These are phyloP conservation scores for Cladosporium cucumerinum DNA, from an alignment of 2,329 filamentous ascomycete genomes.

Conservation along the genomic window DNA sequence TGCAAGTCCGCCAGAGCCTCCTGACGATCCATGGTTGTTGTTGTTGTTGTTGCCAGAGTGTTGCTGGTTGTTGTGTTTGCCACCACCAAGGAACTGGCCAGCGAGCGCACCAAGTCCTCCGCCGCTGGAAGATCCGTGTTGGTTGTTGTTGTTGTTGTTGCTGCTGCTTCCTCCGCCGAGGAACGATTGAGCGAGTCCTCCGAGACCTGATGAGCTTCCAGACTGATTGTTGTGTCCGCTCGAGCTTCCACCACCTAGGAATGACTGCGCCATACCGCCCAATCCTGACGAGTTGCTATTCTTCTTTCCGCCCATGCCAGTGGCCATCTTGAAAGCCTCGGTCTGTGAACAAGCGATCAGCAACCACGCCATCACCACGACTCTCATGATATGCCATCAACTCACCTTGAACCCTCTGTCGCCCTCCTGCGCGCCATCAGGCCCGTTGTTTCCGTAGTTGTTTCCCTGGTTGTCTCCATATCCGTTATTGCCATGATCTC, in stretches of 20 bases:
- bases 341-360: neutral
- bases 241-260: slow-evolving; percentile 29
- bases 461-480: slow-evolving; percentile 6
- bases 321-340: slow-evolving; percentile 21
- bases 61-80: slow-evolving; percentile 22
- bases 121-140: slow-evolving; percentile 12
- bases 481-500: slow-evolving; percentile 17
- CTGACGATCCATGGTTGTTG: slow-evolving; percentile 7
- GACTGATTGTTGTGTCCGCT: slow-evolving; percentile 22
- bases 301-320: slow-evolving; percentile 12
- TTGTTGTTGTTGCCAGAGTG: slow-evolving; percentile 13
- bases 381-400: neutral
- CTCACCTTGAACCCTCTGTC: slow-evolving; percentile 19
- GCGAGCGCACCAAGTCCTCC: slow-evolving; percentile 18
- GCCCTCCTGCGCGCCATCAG: slow-evolving; percentile 21
- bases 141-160: slow-evolving; percentile 10
- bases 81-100: slow-evolving; percentile 30
- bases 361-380: neutral
- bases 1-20: slow-evolving; percentile 18
- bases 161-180: slow-evolving; percentile 28
- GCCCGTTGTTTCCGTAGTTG: slow-evolving; percentile 8
- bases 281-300: slow-evolving; percentile 18
- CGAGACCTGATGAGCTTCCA: slow-evolving; percentile 19
- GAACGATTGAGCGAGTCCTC: slow-evolving; percentile 23
- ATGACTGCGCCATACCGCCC: slow-evolving; percentile 23